Evolutionary conservation across 768 basidiomycete genomes (phyloP), one percentile per base, ranked within the genome.

Genomic region (Russula ochroleuca): DNA sequence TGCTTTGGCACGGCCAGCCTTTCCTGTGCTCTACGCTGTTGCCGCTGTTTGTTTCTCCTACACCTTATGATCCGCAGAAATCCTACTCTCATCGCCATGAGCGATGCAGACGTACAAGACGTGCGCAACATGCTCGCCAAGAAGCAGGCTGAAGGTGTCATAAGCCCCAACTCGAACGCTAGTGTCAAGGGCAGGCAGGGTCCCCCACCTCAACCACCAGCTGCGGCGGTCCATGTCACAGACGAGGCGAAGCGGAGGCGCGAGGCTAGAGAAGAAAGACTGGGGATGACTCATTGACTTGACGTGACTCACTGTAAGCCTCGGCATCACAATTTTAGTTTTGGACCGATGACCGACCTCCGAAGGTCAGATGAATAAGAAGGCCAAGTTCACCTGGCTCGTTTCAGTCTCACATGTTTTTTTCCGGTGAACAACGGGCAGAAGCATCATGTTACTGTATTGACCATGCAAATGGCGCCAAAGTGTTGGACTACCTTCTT

Each of bases 91-190:
- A 88, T 93, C 67, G 82, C 81, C 33, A 84, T 93, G 83, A 83
- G 78, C 64, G 90, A 92, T 72, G 73, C 79, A 23, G 91, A 92
- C 72, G 86, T 93, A 33, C 87, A 92, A 76, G 89, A 90, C 65
- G 78, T 92, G 47, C 84, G 89, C 47, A 83, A 86, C 54, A 73
- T 86, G 70, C 77, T 81, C 21, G 69, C 83, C 43, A 70, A 68
- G 43, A 71, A 70, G 62, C 75, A 73, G 64, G 63, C 67, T 11
- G 70, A 69, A 11, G 66, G 65, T 7, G 59, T 65, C 28, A 31
- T 50, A 40, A 48, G 51, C 48, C 48, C 49, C 23, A 62, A 41
- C 11, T 33, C 35, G 23, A 62, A 59, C 19, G 33, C 59, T 40
- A 62, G 57, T 19, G 61, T 28, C 23, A 67, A 66, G 59, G 52